Percentiles rank a stretch among this genome's conserved stretches.
phyloP scores from a whole-genome alignment of 208 protist species.

The Trypanosoma platydactyli region DNA sequence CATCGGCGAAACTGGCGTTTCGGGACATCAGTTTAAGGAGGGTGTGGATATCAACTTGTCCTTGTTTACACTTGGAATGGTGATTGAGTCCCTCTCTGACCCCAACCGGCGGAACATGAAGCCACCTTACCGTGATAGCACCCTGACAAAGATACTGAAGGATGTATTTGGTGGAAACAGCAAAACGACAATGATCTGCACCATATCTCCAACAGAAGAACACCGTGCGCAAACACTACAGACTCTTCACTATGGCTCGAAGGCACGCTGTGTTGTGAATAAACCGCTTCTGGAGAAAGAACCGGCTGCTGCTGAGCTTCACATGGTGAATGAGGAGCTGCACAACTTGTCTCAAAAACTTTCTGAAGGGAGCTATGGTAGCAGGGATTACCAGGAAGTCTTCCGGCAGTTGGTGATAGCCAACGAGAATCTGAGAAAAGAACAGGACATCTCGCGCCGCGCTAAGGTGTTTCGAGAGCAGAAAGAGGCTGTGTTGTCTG shows the following conservation, averaged over 20 bases:
- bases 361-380: conserved; percentile 41
- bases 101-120: conserved; percentile 55
- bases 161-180: conserved; percentile 90
- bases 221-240: conserved; percentile 69
- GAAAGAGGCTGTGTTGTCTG: conserved; percentile 56
- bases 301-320: conserved; percentile 72
- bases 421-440: conserved; percentile 44
- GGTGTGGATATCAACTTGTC: conserved; percentile 83
- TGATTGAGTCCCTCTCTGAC: conserved; percentile 84
- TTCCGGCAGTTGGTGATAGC: conserved; percentile 52
- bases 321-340: conserved; percentile 70
- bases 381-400: conserved; percentile 39
- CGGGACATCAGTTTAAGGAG: conserved; percentile 82
- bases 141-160: conserved; percentile 84
- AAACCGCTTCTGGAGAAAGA: conserved; percentile 76
- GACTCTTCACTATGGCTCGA: conserved; percentile 84
- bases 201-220: conserved; percentile 63
- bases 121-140: conserved; percentile 84
- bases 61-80: conserved; percentile 83
- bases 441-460: conserved; percentile 48
- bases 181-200: conserved; percentile 90
- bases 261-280: conserved; percentile 77
- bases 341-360: conserved; percentile 48
- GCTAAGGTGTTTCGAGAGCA: conserved; percentile 43
- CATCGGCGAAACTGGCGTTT: conserved; percentile 71